Percentiles rank a stretch among this genome's conserved stretches.
Conservation (phyloP, 371 early-diverging fungal genomes). For the Funneliformis caledonium region DNA sequence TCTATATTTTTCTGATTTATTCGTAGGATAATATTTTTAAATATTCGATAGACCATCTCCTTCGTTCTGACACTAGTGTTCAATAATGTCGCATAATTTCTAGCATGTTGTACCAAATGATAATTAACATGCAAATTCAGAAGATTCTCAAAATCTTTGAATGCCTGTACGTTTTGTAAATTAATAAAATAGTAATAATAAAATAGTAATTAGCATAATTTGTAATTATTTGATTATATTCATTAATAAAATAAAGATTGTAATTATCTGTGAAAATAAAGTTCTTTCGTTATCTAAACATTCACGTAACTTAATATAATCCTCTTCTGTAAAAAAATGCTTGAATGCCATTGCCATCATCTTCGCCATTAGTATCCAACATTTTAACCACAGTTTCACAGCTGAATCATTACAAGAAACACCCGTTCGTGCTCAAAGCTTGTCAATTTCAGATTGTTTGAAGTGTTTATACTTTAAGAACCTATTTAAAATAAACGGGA, state of each 20-base stretch:
- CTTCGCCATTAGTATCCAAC: conserved; percentile 2
- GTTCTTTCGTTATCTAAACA: background rate
- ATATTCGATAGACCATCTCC: background rate
- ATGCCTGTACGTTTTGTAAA: background rate
- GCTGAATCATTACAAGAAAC: background rate
- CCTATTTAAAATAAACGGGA: background rate
- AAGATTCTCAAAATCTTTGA: background rate
- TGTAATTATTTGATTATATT: no score
- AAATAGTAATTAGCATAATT: background rate
- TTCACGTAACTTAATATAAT: background rate
- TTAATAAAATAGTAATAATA: no score
- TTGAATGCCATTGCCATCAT: background rate
- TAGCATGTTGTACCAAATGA: background rate
- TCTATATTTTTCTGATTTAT: conserved; percentile 10
- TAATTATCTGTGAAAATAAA: background rate
- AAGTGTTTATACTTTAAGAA: background rate
- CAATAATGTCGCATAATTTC: background rate
- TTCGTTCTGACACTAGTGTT: background rate
- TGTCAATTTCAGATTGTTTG: background rate
- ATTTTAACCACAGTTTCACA: background rate
- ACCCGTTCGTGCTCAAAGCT: background rate
- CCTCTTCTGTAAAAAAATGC: background rate
- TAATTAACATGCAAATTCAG: background rate
- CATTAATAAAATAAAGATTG: no score
- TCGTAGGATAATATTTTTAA: background rate